Base-by-base conservation (phyloP, 495 filamentous ascomycete genomes). In the Penicillium crystallinum region DNA sequence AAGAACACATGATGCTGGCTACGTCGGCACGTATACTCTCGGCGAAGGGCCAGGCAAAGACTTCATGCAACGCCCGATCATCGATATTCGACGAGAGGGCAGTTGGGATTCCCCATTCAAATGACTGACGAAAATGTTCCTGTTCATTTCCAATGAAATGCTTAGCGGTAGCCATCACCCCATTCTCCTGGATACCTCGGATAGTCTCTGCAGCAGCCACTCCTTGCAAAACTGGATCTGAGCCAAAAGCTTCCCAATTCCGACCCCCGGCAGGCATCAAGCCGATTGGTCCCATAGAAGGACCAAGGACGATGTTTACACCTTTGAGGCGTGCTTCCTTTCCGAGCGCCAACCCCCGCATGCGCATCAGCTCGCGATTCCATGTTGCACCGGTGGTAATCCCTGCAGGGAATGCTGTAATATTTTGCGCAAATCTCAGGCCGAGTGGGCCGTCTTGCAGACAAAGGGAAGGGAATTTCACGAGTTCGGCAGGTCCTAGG, bases 401-500 rank as follows among this genome's bases (percentile, higher is more conserved):
- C 2, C 87, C 89, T n/a, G 88, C 88, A 1, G 89, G 89, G 59
- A 88, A 91, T 6, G 88, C 87, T 5, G 87, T 90, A 21, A 83
- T 78, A 54, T 89, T 84, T 39, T 90, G 85, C 6, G 82, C 81
- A 58, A 86, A 91, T 43, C 90, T 78, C 12, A 95, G 71, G 2
- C 90, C 90, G 7, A 92, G 72, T 15, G 92, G 93, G 0, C 93
- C 92, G 62, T 98, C 92, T 62, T 98, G 92, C 30, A 97, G 76
- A 63, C 90, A 91, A 0, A 97, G 75, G 10, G 85, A 82, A 0
- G 93, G 93, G 61, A 97, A 97, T 17, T 81, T 81, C 15, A 90
- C 84, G 41, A 76, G 54, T 7, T 78, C 68, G 1, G 87, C 88
- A 27, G 86, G 80, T 1, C 79, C 89, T 75, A 34, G 4, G 29